Evolutionary conservation across 129 eudicot genomes (phyloP), one percentile per base, ranked within the genome.

Genomic region (Flaveria linearis): DNA sequence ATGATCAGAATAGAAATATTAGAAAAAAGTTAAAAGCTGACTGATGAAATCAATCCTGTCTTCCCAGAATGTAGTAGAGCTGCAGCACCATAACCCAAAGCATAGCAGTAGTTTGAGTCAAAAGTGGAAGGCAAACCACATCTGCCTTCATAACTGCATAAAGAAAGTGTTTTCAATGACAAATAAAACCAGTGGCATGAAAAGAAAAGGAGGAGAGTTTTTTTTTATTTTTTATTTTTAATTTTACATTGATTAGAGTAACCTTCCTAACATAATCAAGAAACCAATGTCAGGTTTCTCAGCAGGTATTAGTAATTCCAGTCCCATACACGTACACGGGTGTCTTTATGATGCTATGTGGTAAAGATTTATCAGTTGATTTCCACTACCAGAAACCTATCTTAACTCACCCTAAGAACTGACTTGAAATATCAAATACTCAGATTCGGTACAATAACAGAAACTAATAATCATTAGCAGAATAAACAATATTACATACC

Each of bases 71-170:
- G 94, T 75, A 95, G 90, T 39, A 95, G 84, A 39, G 90, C 96
- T 81, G 89, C 99, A 89, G 99, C 99, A 65, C 82, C 93, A 85
- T 83, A 91, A 52, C 99, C 99, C 94, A 95, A 85, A 55, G 97
- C 97, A 77, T 95, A 87, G 78, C 99, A 89, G 85, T 95, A 95
- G 25, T 85, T 87, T 69, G 99, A 78, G 78, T 95, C 99, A 71
- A 95, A 89, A 63, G 85, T 89, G 42, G 97, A 84, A 26, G 99
- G 99, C 76, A 95, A 84, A 69, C 99, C 99, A 57, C 99, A 95
- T 78, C 99, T 89, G 53, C 99, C 99, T 78, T 95, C 97, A 16
- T 95, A 95, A 52, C 99, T 95, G 82, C 69, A 62, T 20, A 51
- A 71, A 61, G 26, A 69, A 20, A 78, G 11, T 23, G 51, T 13